phyloP scores from a whole-genome alignment of 2,329 filamentous ascomycete species.

The Colletotrichum scovillei region DNA sequence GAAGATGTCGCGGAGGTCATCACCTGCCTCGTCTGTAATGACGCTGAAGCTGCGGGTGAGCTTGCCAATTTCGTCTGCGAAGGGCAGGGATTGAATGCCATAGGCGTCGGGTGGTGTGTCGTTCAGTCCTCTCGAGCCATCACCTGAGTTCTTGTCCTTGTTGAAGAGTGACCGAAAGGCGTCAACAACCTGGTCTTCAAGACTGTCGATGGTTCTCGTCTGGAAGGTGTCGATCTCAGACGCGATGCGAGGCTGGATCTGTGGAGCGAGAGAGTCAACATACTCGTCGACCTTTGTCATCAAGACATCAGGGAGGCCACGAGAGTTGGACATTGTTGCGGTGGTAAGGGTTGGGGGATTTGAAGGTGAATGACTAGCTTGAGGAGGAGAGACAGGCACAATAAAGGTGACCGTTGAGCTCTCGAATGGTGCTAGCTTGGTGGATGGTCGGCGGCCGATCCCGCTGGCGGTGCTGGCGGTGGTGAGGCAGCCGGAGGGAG shows the following conservation, averaged over 20 bases:
- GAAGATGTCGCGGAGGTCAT: constrained; percentile 57
- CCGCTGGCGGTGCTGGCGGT: background rate
- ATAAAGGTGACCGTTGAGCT: background rate
- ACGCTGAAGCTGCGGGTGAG: constrained; percentile 53
- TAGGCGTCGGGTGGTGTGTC: constrained; percentile 53
- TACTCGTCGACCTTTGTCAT: constrained; percentile 58
- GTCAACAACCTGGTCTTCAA: constrained; percentile 57
- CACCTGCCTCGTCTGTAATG: constrained; percentile 53
- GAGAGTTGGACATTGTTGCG: constrained; percentile 44
- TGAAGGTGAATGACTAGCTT: background rate
- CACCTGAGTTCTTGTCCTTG: constrained; percentile 42
- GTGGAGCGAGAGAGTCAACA: constrained; percentile 58
- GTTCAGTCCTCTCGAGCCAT: constrained; percentile 42
- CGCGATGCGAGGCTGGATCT: constrained; percentile 59
- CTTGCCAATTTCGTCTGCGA: constrained; percentile 57
- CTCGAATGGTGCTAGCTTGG: background rate
- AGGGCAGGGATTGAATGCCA: constrained; percentile 53
- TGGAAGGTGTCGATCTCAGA: constrained; percentile 57
- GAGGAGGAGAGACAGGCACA: background rate
- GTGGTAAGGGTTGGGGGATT: background rate
- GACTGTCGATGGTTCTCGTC: constrained; percentile 55
- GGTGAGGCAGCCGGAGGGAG: background rate
- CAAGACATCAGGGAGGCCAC: constrained; percentile 53
- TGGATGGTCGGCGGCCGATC: background rate
- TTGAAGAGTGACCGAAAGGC: constrained; percentile 58